These are phyloP conservation scores for Coemansia pectinata DNA, from an alignment of 192 early-diverging fungal genomes.

Conservation along the genomic window DNA sequence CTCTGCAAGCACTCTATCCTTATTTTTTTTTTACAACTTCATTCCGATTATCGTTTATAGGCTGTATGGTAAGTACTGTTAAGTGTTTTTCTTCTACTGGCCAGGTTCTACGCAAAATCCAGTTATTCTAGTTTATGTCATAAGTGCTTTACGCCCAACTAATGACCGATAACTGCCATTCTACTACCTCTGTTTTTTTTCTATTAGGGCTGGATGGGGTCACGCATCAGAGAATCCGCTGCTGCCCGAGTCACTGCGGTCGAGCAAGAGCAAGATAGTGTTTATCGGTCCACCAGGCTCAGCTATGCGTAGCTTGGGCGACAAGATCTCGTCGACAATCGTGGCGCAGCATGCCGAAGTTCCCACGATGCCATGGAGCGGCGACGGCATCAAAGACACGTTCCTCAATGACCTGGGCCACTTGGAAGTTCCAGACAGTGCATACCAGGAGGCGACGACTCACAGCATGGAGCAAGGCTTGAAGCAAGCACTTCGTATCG, in stretches of 20 bases:
- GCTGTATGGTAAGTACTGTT: conserved; percentile 35
- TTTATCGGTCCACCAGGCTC: conserved; percentile 97
- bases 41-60: conserved; percentile 4
- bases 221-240: conserved; percentile 98
- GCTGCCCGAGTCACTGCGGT: conserved; percentile 87
- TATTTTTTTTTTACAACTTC: neutral
- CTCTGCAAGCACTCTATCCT: neutral
- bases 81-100: neutral
- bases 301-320: conserved; percentile 98
- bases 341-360: conserved; percentile 97
- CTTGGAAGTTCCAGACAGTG: conserved; percentile 78
- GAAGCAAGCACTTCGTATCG: conserved; percentile 81
- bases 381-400: conserved; percentile 79
- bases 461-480: conserved; percentile 85
- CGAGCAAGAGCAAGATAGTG: conserved; percentile 77
- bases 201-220: conserved; percentile 96
- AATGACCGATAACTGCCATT: neutral
- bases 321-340: conserved; percentile 99
- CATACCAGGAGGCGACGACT: conserved; percentile 82
- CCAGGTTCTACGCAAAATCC: neutral
- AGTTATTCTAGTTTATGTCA: neutral
- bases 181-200: neutral
- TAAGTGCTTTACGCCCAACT: neutral
- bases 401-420: conserved; percentile 67
- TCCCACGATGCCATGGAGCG: conserved; percentile 95